phyloP scores from a whole-genome alignment of 768 basidiomycete genomes.

The Tricholoma saponaceum region DNA sequence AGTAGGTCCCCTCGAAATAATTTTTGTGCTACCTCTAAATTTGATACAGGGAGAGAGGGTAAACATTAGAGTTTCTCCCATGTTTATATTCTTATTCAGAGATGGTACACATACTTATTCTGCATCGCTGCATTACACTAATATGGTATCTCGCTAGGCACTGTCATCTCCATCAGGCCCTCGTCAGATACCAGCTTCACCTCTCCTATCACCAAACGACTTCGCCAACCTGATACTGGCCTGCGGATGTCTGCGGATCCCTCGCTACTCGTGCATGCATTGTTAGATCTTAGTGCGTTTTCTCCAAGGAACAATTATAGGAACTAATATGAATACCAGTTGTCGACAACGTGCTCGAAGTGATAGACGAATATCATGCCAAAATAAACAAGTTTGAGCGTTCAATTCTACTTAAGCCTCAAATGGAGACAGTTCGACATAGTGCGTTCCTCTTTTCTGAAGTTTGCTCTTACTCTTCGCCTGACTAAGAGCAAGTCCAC shows the following conservation, averaged over 20 bases:
- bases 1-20: constrained; percentile 4
- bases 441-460: constrained; percentile 35
- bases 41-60: constrained; percentile 42
- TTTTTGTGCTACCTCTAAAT: neutral
- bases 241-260: constrained; percentile 62
- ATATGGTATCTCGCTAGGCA: constrained; percentile 28
- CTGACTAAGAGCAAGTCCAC: constrained; percentile 47
- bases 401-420: constrained; percentile 53
- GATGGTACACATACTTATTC: constrained; percentile 38
- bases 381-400: constrained; percentile 61
- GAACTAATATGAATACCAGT: constrained; percentile 30
- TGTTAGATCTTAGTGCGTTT: constrained; percentile 54
- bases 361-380: constrained; percentile 64
- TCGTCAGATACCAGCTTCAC: constrained; percentile 43
- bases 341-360: constrained; percentile 64
- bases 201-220: constrained; percentile 50
- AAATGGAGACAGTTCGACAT: constrained; percentile 55
- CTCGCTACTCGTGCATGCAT: constrained; percentile 62
- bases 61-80: constrained; percentile 49
- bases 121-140: neutral
- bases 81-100: constrained; percentile 62
- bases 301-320: neutral
- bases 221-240: constrained; percentile 54
- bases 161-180: constrained; percentile 56
- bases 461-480: neutral